Base-by-base conservation (phyloP, 805 yeast species). In the Barnettozyma californica region DNA sequence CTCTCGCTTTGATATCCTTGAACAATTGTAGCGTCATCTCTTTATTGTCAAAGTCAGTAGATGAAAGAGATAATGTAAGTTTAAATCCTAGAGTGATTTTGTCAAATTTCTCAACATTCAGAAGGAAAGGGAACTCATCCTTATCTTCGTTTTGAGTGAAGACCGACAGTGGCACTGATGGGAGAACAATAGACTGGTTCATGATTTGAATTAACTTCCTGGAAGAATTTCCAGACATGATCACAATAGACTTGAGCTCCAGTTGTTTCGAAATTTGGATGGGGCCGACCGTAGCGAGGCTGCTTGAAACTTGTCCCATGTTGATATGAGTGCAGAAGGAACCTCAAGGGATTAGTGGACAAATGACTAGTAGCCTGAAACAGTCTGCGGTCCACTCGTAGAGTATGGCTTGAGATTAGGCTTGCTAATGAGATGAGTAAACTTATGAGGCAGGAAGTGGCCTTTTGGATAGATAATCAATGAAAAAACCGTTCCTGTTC, bases 81-180 rank as follows among this genome's bases (percentile, higher is more conserved):
- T 29, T 36, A 19, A 18, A 34, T 18, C 38, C 26, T 21, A 27
- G 29, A 19, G 19, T n/a, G 36, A 14, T 41, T n/a, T 9, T 42
- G 16, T 50, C 51, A 13, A 42, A 20, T 16, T 11, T 14, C 1
- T 46, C 31, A 1, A 54, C 20, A 23, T 50, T 43, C 19, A 50
- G 6, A 2, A 54, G 23, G 19, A 54, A 50, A 1, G 49, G 54
- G 26, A 20, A 52, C 26, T 52, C 54, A 20, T 41, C 19, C 2
- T 9, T 4, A 11, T 42, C 42, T 8, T 35, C 41, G 42, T 52
- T 54, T 34, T 54, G 56, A 5, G 48, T 50, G 25, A 50, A 54
- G 5, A 36, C 29, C 5, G 52, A 42, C 8, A 44, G 18, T 14
- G 47, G 48, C 1, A 39, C 7, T 19, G 41, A 43, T 16, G 55